Evolutionary conservation across 306 rosid species (phyloP), one percentile per base, ranked within the genome.

Genomic region (Corylus americana): DNA sequence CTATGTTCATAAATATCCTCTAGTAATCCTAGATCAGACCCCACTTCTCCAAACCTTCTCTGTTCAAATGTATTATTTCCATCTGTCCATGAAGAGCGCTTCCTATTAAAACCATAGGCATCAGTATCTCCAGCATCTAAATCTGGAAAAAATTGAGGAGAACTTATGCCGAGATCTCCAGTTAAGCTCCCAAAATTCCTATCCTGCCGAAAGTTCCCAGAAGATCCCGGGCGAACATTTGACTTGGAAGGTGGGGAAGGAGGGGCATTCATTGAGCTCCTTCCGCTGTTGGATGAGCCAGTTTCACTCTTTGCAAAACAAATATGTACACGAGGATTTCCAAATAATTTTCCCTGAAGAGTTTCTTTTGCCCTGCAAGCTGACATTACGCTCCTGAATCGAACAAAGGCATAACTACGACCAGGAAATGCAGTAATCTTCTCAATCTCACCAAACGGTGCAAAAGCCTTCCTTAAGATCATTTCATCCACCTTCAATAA

Each of bases 391-490:
- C 78, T 92, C 83, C 88, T 83, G 77, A 89, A 95, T 78, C 89
- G 97, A 84, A 95, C 97, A 80, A 95, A 95, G 31, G 99, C 99
- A 90, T 89, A 95, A 79, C 90, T 95, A 22, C 99, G 93, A 74
- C 98, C 99, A 4, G 99, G 94, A 78, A 95, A 95, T 77, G 97
- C 85, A 57, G 97, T 82, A 61, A 95, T 93, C 87, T 95, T 95
- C 86, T 85, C 98, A 75, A 93, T 86, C 81, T 89, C 98, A 71
- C 99, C 98, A 87, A 89, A 93, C 29, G 97, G 98, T 78, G 96
- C 85, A 87, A 95, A 95, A 47, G 94, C 89, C 81, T 88, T 91
- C 84, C 93, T 84, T 79, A 91, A 82, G 75, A 86, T 83, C 63
- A 81, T 77, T 81, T 95, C 97, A 69, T 95, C 98, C 79, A 95